Evolutionary conservation across 179 eudicot genomes (phyloP).

Genomic region (Actinidia chinensis): DNA sequence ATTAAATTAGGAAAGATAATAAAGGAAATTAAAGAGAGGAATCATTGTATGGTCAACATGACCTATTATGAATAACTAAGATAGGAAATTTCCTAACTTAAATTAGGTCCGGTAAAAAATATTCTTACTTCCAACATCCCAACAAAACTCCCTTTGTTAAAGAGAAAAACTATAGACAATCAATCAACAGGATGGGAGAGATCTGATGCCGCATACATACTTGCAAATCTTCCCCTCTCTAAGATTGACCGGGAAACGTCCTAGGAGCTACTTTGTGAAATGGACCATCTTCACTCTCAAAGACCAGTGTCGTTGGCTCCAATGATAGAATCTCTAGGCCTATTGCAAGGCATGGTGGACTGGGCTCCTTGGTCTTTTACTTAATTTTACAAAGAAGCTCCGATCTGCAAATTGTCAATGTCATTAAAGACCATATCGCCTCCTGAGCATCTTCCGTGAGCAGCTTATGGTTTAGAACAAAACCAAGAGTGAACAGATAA

Average conservation of each 20-base stretch:
- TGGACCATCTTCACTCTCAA: conserved; percentile 50
- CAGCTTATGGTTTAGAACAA: conserved; percentile 38
- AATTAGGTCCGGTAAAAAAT: too few relatives aligned
- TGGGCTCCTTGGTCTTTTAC: conserved; percentile 63
- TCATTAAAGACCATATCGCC: conserved; percentile 53
- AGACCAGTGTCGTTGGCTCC: conserved; percentile 23
- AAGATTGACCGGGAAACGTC: conserved; percentile 45
- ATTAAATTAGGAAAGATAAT: too few relatives aligned
- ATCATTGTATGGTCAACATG: too few relatives aligned
- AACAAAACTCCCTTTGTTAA: conserved; percentile 42
- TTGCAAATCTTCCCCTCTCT: conserved; percentile 57
- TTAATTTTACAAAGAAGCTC: conserved; percentile 45
- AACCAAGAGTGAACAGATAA: conserved; percentile 55
- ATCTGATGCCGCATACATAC: conserved; percentile 54
- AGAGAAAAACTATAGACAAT: conserved; percentile 39
- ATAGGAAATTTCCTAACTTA: too few relatives aligned
- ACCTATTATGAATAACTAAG: too few relatives aligned
- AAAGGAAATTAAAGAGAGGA: too few relatives aligned
- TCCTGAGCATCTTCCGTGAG: conserved; percentile 48
- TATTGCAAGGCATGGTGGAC: conserved; percentile 41
- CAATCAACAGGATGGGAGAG: conserved; percentile 43
- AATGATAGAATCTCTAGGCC: conserved; percentile 37
- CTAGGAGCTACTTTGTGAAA: conserved; percentile 47
- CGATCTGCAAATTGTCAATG: conserved; percentile 33
- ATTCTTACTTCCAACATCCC: too few relatives aligned